Percentiles rank a stretch among this genome's conserved stretches.
Conservation (phyloP, 1,139 yeast species). For the Tardiomyces depauwii region DNA sequence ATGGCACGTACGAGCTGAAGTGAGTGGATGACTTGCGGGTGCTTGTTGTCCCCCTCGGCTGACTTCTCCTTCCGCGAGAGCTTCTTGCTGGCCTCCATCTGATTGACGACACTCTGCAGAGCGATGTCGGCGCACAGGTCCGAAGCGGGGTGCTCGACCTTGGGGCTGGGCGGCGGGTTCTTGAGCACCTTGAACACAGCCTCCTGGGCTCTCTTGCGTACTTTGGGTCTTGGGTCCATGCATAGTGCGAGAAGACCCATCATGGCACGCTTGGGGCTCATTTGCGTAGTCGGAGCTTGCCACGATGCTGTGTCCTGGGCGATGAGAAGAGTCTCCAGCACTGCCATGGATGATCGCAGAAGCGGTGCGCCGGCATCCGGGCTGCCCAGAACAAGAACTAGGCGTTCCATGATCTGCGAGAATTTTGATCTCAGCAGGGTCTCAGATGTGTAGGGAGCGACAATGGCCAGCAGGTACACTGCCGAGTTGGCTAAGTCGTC, state of each 20-base stretch:
- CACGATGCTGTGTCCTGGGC: slow-evolving; percentile 79
- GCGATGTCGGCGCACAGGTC: slow-evolving; percentile 58
- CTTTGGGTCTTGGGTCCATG: slow-evolving; percentile 87
- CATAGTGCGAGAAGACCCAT: slow-evolving; percentile 71
- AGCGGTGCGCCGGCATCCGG: slow-evolving; percentile 74
- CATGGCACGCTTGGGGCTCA: slow-evolving; percentile 75
- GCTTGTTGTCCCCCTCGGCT: slow-evolving; percentile 18
- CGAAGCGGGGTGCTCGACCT: slow-evolving; percentile 68
- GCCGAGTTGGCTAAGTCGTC: slow-evolving; percentile 58
- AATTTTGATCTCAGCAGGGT: slow-evolving; percentile 61
- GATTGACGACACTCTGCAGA: slow-evolving; percentile 38
- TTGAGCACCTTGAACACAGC: slow-evolving; percentile 53
- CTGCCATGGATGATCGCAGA: slow-evolving; percentile 73
- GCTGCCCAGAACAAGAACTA: slow-evolving; percentile 71
- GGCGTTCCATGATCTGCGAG: slow-evolving; percentile 60
- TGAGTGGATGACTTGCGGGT: slow-evolving; percentile 58
- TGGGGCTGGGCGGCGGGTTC: slow-evolving; percentile 75
- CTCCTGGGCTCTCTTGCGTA: slow-evolving; percentile 90
- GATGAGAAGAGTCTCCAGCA: slow-evolving; percentile 63
- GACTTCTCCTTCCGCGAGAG: slow-evolving; percentile 24
- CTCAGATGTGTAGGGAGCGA: slow-evolving; percentile 66
- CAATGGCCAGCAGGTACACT: slow-evolving; percentile 70
- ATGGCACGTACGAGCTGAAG: slow-evolving; percentile 64
- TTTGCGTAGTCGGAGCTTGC: slow-evolving; percentile 36
- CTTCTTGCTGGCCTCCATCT: slow-evolving; percentile 26